Base-by-base conservation (phyloP, 1,284 basidiomycete genomes). In the Puccinia horiana region DNA sequence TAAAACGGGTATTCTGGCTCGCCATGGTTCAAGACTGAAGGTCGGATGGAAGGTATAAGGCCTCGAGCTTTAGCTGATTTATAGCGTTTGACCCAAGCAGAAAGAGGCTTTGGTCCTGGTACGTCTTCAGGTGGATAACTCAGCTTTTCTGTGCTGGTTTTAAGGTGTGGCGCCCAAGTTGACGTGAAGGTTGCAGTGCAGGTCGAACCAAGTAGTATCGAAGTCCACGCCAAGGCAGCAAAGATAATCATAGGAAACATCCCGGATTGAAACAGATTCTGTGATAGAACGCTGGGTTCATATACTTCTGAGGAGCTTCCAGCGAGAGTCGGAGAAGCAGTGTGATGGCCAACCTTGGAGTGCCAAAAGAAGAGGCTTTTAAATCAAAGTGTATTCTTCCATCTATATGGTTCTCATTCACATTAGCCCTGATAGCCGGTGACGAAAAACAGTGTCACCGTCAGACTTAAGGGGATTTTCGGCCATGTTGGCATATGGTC, bases 61-160 rank as follows among this genome's bases (percentile, higher is more conserved):
- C 92, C 92, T 11, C 90, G 90, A 23, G 88, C 84, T 61, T 91
- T 89, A 44, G 92, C 93, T 9, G 88, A 88, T 82, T 90, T 88
- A 84, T 93, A 89, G 11, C 92, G 92, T 85, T 90, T 89, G 47
- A 90, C 86, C 93, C 94, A 95, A 58, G 87, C 88, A 82, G 93
- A 92, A 83, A 92, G 88, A 20, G 86, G 83, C 37, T 85, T 85
- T 61, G 79, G 79, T 8, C 79, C 79, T 35, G 54, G 42, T 47
- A 58, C 67, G 58, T 81, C 79, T 74, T 73, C 70, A 32, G 49
- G 69, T 32, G 79, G 79, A 29, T 81, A 81, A 49, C 35, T 37
- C 20, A 54, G 23, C n/a, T 56, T 37, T 37, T 74, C 47, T 56
- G 56, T 26, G 49, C 72, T 56, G 47, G 18, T 52, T 65, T 40